These are phyloP conservation scores for Astragalus glycyphyllos DNA, from an alignment of 306 rosid genomes.

Conservation along the genomic window DNA sequence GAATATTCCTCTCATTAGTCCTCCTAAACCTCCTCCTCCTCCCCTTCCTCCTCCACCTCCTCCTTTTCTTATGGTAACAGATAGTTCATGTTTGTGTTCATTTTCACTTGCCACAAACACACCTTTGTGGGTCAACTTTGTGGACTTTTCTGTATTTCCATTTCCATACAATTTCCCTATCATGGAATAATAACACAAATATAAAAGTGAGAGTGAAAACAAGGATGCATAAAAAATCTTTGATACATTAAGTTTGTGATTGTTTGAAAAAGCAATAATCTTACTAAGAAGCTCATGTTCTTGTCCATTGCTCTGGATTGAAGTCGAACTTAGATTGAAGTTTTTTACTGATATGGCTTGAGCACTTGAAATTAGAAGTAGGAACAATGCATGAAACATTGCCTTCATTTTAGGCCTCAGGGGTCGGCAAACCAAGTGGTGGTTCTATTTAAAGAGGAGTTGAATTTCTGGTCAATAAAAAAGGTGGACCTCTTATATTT, in stretches of 20 bases:
- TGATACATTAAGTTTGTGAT: neutral
- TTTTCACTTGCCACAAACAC: slow-evolving; percentile 13
- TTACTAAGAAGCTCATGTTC: slow-evolving; percentile 35
- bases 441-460: too few relatives aligned
- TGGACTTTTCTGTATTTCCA: slow-evolving; percentile 28
- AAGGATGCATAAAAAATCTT: neutral
- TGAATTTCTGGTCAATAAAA: too few relatives aligned
- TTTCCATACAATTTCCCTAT: slow-evolving; percentile 22
- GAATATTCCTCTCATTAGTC: too few relatives aligned
- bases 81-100: slow-evolving; percentile 19
- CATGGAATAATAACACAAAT: neutral
- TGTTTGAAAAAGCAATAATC: neutral
- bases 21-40: neutral
- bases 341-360: neutral
- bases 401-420: too few relatives aligned
- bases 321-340: slow-evolving; percentile 13
- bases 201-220: neutral
- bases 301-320: slow-evolving; percentile 33
- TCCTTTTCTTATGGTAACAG: slow-evolving; percentile 19
- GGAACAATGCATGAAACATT: slow-evolving; percentile 22
- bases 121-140: slow-evolving; percentile 5
- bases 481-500: too few relatives aligned
- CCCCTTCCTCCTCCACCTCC: neutral
- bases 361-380: slow-evolving; percentile 24
- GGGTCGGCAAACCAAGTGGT: too few relatives aligned